Conservation (phyloP, 805 yeast species). For the Wickerhamiella sergipiensis region DNA sequence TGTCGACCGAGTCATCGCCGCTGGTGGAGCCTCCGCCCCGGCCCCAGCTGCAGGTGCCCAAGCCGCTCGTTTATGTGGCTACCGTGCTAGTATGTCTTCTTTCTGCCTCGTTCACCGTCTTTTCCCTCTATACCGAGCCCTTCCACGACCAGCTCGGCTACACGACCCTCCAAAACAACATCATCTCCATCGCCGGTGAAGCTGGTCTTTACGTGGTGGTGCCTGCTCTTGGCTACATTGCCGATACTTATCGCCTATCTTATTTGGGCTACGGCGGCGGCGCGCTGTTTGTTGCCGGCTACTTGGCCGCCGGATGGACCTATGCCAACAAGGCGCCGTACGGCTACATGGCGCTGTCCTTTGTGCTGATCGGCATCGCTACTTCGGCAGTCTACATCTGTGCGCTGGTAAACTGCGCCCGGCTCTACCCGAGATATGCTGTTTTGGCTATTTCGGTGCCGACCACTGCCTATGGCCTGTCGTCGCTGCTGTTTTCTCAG, state of each 20-base stretch:
- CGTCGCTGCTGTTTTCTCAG: constrained; percentile 64
- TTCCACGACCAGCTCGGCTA: constrained; percentile 47
- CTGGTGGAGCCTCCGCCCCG: neutral
- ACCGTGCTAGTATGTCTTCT: constrained; percentile 34
- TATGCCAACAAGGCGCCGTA: constrained; percentile 17
- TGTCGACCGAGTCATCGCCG: neutral
- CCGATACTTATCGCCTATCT: constrained; percentile 79
- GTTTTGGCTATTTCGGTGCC: constrained; percentile 81
- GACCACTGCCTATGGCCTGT: constrained; percentile 73
- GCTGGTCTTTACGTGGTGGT: constrained; percentile 76
- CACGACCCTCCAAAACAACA: constrained; percentile 53
- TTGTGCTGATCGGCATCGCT: constrained; percentile 26
- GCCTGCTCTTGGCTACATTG: constrained; percentile 68
- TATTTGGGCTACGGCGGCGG: constrained; percentile 49
- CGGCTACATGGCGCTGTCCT: constrained; percentile 18
- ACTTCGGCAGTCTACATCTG: constrained; percentile 27
- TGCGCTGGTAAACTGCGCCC: constrained; percentile 57
- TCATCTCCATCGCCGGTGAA: constrained; percentile 59
- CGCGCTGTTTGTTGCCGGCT: constrained; percentile 54
- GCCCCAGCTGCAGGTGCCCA: neutral
- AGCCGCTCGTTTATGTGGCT: constrained; percentile 6
- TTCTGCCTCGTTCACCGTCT: constrained; percentile 71
- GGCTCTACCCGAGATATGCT: constrained; percentile 61
- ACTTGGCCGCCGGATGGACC: constrained; percentile 35
- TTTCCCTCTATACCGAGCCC: constrained; percentile 64